Evolutionary conservation across 768 basidiomycete species (phyloP).

Genomic region (Trametes gibbosa): DNA sequence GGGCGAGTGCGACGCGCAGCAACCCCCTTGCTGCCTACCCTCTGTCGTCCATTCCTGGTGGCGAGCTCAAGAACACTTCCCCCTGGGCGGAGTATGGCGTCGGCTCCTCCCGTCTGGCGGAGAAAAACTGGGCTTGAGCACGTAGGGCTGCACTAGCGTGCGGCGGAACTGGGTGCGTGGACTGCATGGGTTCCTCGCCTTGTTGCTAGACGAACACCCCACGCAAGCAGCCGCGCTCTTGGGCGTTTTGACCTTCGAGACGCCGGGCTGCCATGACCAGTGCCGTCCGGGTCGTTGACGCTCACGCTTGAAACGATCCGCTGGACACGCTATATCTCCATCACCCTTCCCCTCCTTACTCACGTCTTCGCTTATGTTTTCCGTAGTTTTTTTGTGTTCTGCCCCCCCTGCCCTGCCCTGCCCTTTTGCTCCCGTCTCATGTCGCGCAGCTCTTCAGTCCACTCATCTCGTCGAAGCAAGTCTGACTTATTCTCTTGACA

Average conservation of each 20-base stretch:
- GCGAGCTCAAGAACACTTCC: slow-evolving; percentile 53
- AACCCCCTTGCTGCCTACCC: slow-evolving; percentile 45
- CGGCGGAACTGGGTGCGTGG: too few relatives aligned
- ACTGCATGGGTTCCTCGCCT: too few relatives aligned
- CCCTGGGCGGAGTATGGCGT: slow-evolving; percentile 47
- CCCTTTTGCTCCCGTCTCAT: slow-evolving; percentile 3
- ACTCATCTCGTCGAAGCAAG: slow-evolving; percentile 32
- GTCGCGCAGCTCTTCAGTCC: slow-evolving; percentile 26
- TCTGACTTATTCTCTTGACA: slow-evolving; percentile 37
- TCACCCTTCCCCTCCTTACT: background rate
- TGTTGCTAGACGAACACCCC: too few relatives aligned
- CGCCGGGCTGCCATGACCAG: too few relatives aligned
- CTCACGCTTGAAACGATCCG: too few relatives aligned
- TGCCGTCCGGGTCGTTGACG: background rate
- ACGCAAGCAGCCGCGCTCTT: too few relatives aligned
- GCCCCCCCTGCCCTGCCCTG: slow-evolving; percentile 1
- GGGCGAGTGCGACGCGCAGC: slow-evolving; percentile 59
- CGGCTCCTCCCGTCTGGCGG: slow-evolving; percentile 19
- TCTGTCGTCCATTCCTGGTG: slow-evolving; percentile 54
- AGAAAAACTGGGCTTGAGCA: slow-evolving; percentile 29
- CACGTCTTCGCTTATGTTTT: slow-evolving; percentile 12
- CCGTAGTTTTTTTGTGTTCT: slow-evolving; percentile 19
- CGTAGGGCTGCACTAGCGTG: background rate
- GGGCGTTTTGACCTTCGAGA: too few relatives aligned
- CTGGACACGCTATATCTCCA: slow-evolving; percentile 4